Base-by-base conservation (phyloP, 345 rosid genomes). In the Moricandia arvensis region DNA sequence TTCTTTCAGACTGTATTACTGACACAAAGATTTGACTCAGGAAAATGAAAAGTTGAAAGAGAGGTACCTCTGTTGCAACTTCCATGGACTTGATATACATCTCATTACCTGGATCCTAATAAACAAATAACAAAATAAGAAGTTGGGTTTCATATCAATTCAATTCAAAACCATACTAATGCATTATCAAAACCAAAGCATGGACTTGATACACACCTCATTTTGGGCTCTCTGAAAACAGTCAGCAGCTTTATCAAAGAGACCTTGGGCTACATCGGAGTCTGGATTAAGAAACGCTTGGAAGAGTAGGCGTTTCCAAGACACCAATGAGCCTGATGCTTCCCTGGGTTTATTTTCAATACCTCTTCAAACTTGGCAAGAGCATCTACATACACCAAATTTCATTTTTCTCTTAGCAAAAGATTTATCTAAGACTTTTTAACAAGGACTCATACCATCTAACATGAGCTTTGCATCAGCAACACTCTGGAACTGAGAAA, bases 251-350 rank as follows among this genome's bases (percentile, higher is more conserved):
- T 86, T 89, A 8, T 85, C 90, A 47, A 95, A 92, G 79, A 51
- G 78, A 16, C 8, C 86, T 70, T 67, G 81, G 29, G 97, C 97
- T 79, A 82, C 97, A 53, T 82, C 90, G 69, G 64, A 61, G 33
- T 90, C 95, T 0, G 82, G 81, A 66, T 75, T 86, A 62, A 92
- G 80, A 82, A 95, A 95, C 1, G 90, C 99, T 62, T 66, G 80
- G 98, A 90, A 41, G 97, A 87, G 71, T 87, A 83, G 18, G 98
- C 99, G 79, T 92, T 95, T 45, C 98, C 99, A 59, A 90, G 37
- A 80, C 87, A 92, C 99, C 99, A 95, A 10, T 88, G 70, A 26
- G 98, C 80, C 55, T 92, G 91, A 69, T 86, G 97, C 73, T 76
- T 88, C 66, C 75, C 83, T 17, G 98, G 93, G 63, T 75, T 75